phyloP scores from a whole-genome alignment of 2,329 filamentous ascomycete genomes.

The Pestalotiopsis sp. region DNA sequence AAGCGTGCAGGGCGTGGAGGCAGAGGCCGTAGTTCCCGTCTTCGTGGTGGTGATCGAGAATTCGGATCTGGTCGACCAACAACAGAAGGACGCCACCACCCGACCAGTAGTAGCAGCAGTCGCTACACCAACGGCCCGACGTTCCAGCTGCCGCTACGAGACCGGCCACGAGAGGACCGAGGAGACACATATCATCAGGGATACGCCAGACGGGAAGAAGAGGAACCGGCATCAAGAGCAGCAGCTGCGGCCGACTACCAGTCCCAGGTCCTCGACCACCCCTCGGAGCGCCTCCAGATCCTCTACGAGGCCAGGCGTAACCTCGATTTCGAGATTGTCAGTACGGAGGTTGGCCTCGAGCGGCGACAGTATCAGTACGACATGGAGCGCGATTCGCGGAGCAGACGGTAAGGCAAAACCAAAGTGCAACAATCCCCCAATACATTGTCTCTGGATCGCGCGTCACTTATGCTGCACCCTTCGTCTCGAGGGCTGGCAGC shows the following conservation, averaged over 20 bases:
- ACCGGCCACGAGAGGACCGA: not conserved
- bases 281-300: not conserved
- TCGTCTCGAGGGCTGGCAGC: not conserved
- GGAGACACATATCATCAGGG: not conserved
- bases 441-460: not conserved
- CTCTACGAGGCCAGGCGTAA: not conserved
- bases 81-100: not conserved
- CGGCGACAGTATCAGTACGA: not conserved
- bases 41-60: not conserved
- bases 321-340: not conserved
- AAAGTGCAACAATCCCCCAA: not conserved
- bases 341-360: not conserved
- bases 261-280: not conserved
- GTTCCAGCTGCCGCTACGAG: not conserved
- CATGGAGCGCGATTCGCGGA: constrained; percentile 34
- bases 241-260: not conserved
- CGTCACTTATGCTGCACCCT: not conserved
- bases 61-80: not conserved
- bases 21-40: not conserved
- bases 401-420: not conserved
- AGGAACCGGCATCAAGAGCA: not conserved
- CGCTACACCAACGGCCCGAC: not conserved
- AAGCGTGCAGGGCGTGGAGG: not conserved
- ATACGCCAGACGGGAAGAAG: not conserved
- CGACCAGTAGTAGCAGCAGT: not conserved